Evolutionary conservation across 768 basidiomycete genomes (phyloP), one percentile per base, ranked within the genome.

Genomic region (Boletales sp.): DNA sequence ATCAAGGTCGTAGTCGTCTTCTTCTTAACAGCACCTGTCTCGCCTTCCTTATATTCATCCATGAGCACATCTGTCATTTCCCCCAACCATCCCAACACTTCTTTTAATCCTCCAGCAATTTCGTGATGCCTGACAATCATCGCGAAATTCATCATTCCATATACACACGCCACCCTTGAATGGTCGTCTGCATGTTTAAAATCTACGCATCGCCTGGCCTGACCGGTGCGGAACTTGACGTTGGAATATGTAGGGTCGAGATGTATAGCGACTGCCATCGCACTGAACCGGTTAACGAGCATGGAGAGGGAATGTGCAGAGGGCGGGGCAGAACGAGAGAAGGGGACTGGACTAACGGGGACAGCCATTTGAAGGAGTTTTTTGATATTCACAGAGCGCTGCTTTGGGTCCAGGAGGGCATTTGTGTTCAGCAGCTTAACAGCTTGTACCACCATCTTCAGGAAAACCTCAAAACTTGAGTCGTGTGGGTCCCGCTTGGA

Each of bases 281-380:
- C 84, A 43, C 79, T 81, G 58, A 90, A 82, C 9, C 93, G 82
- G 66, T 97, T 97, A 67, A 86, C 82, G 31, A 95, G 73, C 77
- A 83, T 83, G 1, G 90, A 86, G 2, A 88, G 72, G 34, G 87
- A 81, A 31, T 76, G 71, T 3, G 64, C 53, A 0, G 74, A 69
- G 0, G 84, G 82, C 5, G 79, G 79, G 4, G 63, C 69, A 1
- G 66, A 64, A 37, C 80, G 78, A 4, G 77, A 78, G 69, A 87
- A 88, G 2, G 82, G 74, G 8, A 91, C 76, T 4, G 83, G 72
- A 21, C 83, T 81, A 27, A 91, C 77, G 0, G 93, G 90, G 15
- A 85, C 77, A 7, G 84, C 77, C 19, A 89, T 73, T 8, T 86
- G 81, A 37, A 92, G 68, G 9, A 94, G 69, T 57, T 91, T 87